Evolutionary conservation across 345 rosid species (phyloP), one percentile per base, ranked within the genome.

Genomic region (Camelina sativa): DNA sequence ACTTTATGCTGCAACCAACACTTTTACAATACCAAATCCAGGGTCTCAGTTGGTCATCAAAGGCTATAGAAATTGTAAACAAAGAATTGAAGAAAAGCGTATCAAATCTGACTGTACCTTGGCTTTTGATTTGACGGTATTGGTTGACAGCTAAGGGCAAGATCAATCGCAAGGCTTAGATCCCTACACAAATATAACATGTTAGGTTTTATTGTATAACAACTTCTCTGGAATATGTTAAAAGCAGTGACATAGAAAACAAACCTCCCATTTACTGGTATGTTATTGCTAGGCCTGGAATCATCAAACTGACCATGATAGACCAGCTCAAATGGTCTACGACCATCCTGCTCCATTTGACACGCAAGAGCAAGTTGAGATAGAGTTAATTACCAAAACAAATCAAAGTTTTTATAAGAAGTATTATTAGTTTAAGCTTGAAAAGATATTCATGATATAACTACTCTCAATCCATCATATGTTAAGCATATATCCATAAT

Each of bases 1-100:
- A 94, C 81, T 91, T 94, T 78, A 94, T 88, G 88, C 97, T 91
- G 91, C 97, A 94, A 67, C 98, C 98, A 67, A 89, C 81, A 71
- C 98, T 93, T 61, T 61, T 69, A 72, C 66, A 54, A 68, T 64
- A 65, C 64, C 50, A 74, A 67, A 60, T n/a, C 19, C 53, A 67
- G 30, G 44, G 43, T 22, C 11, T 43, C 57, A 67, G 65, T 66
- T 53, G 32, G 28, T 12, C 13, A 67, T 37, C 64, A 41, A 43
- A 78, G 73, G 58, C 53, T 72, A 41, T 17, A 76, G 69, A 62
- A 50, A 65, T 1, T 35, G 23, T 13, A 48, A 67, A 62, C 69
- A 47, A 62, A 13, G n/a, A 63, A 41, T 11, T 5, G 6, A 30
- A 47, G 43, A 46, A 17, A 70, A 35, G 7, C 5, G 62, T 17